Conservation (phyloP, 148 eudicot species). For the Spergularia bocconei region DNA sequence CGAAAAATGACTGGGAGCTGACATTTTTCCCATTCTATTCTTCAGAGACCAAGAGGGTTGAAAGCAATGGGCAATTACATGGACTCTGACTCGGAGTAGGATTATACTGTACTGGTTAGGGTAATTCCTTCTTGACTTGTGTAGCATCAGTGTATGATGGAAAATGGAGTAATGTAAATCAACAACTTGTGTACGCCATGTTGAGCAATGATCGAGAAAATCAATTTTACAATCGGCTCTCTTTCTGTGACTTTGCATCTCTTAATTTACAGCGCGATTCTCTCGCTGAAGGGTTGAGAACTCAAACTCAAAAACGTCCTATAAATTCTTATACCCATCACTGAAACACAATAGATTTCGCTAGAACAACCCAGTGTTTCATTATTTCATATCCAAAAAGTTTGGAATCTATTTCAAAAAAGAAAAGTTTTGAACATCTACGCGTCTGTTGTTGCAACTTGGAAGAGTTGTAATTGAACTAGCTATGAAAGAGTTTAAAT, state of each 20-base stretch:
- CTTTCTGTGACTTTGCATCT: background rate
- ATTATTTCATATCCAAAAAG: too few species aligned
- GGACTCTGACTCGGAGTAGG: constrained; percentile 79
- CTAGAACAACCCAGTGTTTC: too few species aligned
- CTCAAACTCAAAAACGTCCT: background rate
- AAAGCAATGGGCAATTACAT: constrained; percentile 87
- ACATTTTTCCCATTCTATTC: background rate
- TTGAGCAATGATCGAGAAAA: constrained; percentile 5
- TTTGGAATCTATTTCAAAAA: too few species aligned
- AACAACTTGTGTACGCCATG: constrained; percentile 1
- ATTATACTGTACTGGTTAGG: background rate
- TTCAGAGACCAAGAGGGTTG: constrained; percentile 90
- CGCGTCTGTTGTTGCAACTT: too few species aligned
- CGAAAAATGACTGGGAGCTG: background rate
- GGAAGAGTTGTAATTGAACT: too few species aligned
- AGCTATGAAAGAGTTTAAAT: too few species aligned
- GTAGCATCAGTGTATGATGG: constrained; percentile 1
- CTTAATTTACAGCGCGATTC: background rate
- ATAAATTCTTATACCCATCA: too few species aligned
- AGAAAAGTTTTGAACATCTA: too few species aligned
- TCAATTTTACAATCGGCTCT: background rate
- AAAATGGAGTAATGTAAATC: constrained; percentile 23
- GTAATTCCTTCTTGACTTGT: background rate
- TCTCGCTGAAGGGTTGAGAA: background rate
- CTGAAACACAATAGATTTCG: too few species aligned